A percentile compares a stretch with the other conserved stretches of the same genome.
Evolutionary conservation across 495 filamentous ascomycete species (phyloP).

Genomic region (Acidomyces sp.): DNA sequence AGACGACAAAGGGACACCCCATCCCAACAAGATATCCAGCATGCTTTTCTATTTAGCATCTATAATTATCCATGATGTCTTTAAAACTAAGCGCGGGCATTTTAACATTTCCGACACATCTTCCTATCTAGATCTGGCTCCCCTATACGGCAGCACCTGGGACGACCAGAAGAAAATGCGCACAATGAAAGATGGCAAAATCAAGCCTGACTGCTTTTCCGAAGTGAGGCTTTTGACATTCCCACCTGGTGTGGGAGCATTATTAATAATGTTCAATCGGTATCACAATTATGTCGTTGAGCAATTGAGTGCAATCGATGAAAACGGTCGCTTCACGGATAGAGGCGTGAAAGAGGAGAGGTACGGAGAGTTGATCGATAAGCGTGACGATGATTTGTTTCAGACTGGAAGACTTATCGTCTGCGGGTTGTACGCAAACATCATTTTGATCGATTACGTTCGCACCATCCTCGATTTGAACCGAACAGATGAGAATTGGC

Average conservation of each 20-base stretch:
- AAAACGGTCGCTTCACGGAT: conserved; percentile 39
- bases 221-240: conserved; percentile 67
- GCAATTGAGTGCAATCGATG: conserved; percentile 47
- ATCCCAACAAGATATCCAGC: conserved; percentile 73
- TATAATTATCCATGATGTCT: conserved; percentile 75
- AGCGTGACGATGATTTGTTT: conserved; percentile 31
- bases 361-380: conserved; percentile 18
- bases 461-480: conserved; percentile 34
- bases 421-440: conserved; percentile 31
- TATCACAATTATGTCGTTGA: conserved; percentile 35
- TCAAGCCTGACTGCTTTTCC: conserved; percentile 74
- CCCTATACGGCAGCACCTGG: conserved; percentile 73
- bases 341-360: conserved; percentile 8
- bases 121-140: conserved; percentile 73
- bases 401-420: conserved; percentile 31
- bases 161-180: conserved; percentile 61
- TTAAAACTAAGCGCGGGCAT: conserved; percentile 47
- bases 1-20: conserved; percentile 39
- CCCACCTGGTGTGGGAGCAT: conserved; percentile 61
- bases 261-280: conserved; percentile 58
- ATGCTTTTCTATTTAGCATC: conserved; percentile 80
- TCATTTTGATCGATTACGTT: conserved; percentile 32
- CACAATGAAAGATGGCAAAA: conserved; percentile 66
- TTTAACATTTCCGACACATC: conserved; percentile 55
- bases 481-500: conserved; percentile 29